Evolutionary conservation across 768 basidiomycete genomes (phyloP), one percentile per base, ranked within the genome.

Genomic region (Trametes cingulata): DNA sequence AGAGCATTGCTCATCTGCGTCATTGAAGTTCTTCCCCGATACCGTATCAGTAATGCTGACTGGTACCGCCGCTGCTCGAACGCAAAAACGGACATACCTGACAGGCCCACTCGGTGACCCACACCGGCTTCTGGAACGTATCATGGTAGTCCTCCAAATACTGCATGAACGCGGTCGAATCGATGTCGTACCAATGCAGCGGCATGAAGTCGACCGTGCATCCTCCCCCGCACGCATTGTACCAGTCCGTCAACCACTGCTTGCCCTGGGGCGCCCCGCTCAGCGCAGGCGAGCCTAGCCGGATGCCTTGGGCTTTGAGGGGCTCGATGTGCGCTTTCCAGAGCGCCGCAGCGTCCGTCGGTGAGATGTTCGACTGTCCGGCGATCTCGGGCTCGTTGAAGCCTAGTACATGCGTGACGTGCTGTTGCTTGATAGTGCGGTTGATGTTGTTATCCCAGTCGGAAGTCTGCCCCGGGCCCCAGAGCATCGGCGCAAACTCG

Each of bases 91-190:
- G 22, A 45, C 63, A 2, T 27, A 73, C 72, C 69, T 74, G 81
- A 63, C 82, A 83, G 0, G 81, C 80, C 81, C 82, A 85, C 65
- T 85, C 85, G 0, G 85, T 86, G 0, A 85, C 78, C 84, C 84
- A 85, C 15, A 85, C 69, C 4, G 82, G 78, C 36, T 71, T 71
- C 52, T 82, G 73, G 69, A 84, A 86, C 5, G 81, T 80, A 10
- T 75, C 55, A 65, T 83, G 76, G 64, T 79, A 84, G 67, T 83
- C 80, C 49, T 75, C 68, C 22, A 84, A 63, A 67, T 83, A 80
- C 15, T 73, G 75, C 50, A 79, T 79, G 65, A 88, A 85, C 12
- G 75, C 78, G 48, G 80, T 80, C 0, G 77, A 73, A 46, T 85
- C 83, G 41, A 78, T 72, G 27, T 84, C 85, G 70, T 88, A 88